A percentile compares a stretch with the other conserved stretches of the same genome.
These are phyloP conservation scores for Clarkia xantiana DNA, from an alignment of 345 rosid species.

Conservation along the genomic window DNA sequence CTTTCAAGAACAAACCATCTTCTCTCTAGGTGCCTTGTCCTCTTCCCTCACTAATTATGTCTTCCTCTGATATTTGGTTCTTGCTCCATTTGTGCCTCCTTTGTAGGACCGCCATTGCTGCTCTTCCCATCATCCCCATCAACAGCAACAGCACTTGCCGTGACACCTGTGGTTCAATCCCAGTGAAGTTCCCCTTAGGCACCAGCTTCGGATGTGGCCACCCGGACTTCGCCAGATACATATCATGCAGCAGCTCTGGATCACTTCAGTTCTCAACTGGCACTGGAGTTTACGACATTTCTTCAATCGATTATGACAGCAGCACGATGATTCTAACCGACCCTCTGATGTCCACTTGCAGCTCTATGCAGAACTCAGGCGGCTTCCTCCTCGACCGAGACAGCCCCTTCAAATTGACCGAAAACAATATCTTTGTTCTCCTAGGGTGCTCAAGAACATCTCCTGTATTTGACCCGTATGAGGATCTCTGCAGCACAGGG, in stretches of 20 bases:
- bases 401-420: slow-evolving; percentile 37
- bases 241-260: slow-evolving; percentile 28
- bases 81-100: slow-evolving; percentile 12
- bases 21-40: slow-evolving; percentile 4
- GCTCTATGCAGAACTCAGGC: slow-evolving; percentile 53
- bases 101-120: slow-evolving; percentile 9
- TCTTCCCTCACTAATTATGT: slow-evolving; percentile 20
- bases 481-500: slow-evolving; percentile 38
- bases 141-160: slow-evolving; percentile 24
- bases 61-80: slow-evolving; percentile 14
- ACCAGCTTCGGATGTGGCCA: slow-evolving; percentile 53
- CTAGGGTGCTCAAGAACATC: slow-evolving; percentile 59
- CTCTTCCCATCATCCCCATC: slow-evolving; percentile 13
- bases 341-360: slow-evolving; percentile 54
- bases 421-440: slow-evolving; percentile 34
- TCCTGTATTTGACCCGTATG: slow-evolving; percentile 42
- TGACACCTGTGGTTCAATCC: slow-evolving; percentile 27
- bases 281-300: slow-evolving; percentile 30
- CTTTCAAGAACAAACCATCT: neutral
- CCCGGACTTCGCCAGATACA: slow-evolving; percentile 34
- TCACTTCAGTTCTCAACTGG: slow-evolving; percentile 39
- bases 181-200: slow-evolving; percentile 38
- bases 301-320: slow-evolving; percentile 35
- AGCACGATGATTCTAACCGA: slow-evolving; percentile 25
- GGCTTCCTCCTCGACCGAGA: slow-evolving; percentile 39